phyloP scores from a whole-genome alignment of 202 grass and related monocot species.

The Schoenoplectus tabernaemontani region DNA sequence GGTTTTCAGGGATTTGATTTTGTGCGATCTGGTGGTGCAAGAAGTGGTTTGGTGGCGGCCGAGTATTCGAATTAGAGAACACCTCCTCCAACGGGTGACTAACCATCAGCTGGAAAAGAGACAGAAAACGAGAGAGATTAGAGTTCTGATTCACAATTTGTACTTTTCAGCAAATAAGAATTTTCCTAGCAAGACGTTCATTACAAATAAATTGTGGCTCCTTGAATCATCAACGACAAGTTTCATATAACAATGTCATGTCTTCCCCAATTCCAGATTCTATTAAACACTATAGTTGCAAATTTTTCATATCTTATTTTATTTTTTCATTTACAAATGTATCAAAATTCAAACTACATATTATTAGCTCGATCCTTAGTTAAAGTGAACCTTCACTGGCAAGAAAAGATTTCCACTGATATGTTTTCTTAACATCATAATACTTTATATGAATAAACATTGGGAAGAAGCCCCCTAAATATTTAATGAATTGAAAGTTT shows the following conservation, averaged over 20 bases:
- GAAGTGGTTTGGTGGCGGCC: background rate
- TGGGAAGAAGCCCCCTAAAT: background rate
- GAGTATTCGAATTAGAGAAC: background rate
- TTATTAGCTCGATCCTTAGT: background rate
- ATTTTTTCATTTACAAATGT: background rate
- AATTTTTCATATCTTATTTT: background rate
- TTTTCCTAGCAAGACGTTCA: background rate
- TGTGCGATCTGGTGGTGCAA: constrained; percentile 9
- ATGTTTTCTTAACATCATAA: background rate
- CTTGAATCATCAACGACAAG: background rate
- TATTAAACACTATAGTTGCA: background rate
- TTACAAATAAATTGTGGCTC: background rate
- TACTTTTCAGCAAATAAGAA: background rate
- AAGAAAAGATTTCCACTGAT: background rate
- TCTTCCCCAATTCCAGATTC: background rate
- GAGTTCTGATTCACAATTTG: background rate
- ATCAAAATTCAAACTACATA: background rate
- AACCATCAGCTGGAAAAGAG: constrained; percentile 15
- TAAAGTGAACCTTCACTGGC: background rate
- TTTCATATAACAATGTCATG: background rate
- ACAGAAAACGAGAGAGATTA: background rate
- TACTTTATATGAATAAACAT: background rate
- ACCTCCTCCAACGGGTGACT: constrained; percentile 27
- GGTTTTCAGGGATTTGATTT: constrained; percentile 14
- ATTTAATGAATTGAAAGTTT: too few species aligned